Percentiles rank a stretch among this genome's conserved stretches.
These are phyloP conservation scores for Eucalyptus erythrocorys DNA, from an alignment of 345 rosid genomes.

Conservation along the genomic window DNA sequence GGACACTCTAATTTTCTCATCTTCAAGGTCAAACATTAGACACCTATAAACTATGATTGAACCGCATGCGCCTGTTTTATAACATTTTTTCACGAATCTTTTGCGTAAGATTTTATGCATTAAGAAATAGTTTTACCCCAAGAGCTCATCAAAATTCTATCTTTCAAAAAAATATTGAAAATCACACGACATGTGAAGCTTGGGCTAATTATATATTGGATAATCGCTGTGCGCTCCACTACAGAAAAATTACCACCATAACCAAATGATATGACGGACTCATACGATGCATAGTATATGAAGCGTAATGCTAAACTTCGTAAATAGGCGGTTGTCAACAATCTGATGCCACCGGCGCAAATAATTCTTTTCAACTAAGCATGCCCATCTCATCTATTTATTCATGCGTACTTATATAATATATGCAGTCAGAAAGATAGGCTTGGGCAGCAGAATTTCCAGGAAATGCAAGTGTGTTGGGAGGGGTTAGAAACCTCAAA, in stretches of 20 bases:
- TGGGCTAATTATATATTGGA: not conserved
- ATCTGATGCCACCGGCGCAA: not conserved
- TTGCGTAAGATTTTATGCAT: not conserved
- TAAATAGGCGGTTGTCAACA: not conserved
- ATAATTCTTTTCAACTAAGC: not conserved
- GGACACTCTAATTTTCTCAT: not conserved
- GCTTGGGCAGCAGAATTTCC: not conserved
- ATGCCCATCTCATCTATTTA: not conserved
- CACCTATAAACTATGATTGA: not conserved
- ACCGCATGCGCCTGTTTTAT: not conserved
- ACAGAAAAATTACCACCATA: not conserved
- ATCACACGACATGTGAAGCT: not conserved
- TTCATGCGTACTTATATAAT: not conserved
- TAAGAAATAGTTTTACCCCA: not conserved
- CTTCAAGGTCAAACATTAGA: not conserved
- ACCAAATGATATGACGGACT: not conserved
- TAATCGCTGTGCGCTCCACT: rapidly evolving
- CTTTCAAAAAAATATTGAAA: not conserved
- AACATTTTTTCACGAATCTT: not conserved
- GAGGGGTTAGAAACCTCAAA: not conserved
- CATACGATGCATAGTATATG: not conserved
- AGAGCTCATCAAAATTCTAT: not conserved
- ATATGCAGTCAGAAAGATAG: not conserved
- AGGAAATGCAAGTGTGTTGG: not conserved
- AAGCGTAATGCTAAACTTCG: not conserved